Evolutionary conservation across 163 green algal species (phyloP).

Genomic region (Prototheca wickerhamii): DNA sequence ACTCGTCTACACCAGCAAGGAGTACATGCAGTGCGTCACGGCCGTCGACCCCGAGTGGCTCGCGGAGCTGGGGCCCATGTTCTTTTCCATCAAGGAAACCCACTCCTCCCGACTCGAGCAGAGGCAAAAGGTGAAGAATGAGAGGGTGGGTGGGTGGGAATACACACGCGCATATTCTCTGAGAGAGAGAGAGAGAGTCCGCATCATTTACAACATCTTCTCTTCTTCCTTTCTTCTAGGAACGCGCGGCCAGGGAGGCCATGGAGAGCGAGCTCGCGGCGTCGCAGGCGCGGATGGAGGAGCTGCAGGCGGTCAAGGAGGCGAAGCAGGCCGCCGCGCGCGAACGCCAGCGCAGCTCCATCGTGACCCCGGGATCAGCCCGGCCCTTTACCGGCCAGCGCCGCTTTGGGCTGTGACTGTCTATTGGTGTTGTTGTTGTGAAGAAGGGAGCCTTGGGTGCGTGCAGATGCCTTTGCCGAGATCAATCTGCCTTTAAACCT

Average conservation of each 20-base stretch:
- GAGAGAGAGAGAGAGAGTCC: neutral
- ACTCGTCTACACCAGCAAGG: slow-evolving; percentile 87
- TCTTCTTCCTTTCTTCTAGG: slow-evolving; percentile 10
- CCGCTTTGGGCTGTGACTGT: slow-evolving; percentile 45
- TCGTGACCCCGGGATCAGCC: slow-evolving; percentile 49
- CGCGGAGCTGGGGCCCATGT: slow-evolving; percentile 94
- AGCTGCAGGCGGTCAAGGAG: slow-evolving; percentile 16
- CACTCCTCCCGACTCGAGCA: slow-evolving; percentile 60
- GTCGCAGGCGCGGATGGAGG: slow-evolving; percentile 11
- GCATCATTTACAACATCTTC: neutral
- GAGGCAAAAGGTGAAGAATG: slow-evolving; percentile 28
- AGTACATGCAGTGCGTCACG: slow-evolving; percentile 95
- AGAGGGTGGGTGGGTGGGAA: neutral
- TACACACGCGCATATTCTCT: neutral
- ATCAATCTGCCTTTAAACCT: no score
- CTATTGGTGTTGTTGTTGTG: no score
- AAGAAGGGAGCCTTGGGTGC: no score
- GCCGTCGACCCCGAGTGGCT: slow-evolving; percentile 97
- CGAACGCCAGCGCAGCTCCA: slow-evolving; percentile 39
- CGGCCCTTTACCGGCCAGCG: slow-evolving; percentile 20
- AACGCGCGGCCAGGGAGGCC: slow-evolving; percentile 29
- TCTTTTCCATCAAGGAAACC: slow-evolving; percentile 93
- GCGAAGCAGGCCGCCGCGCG: slow-evolving; percentile 9
- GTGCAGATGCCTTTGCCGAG: no score
- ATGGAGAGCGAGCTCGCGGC: slow-evolving; percentile 53